Evolutionary conservation across 257 asterid genomes (phyloP), one percentile per base, ranked within the genome.

Genomic region (Solanum rostratum): DNA sequence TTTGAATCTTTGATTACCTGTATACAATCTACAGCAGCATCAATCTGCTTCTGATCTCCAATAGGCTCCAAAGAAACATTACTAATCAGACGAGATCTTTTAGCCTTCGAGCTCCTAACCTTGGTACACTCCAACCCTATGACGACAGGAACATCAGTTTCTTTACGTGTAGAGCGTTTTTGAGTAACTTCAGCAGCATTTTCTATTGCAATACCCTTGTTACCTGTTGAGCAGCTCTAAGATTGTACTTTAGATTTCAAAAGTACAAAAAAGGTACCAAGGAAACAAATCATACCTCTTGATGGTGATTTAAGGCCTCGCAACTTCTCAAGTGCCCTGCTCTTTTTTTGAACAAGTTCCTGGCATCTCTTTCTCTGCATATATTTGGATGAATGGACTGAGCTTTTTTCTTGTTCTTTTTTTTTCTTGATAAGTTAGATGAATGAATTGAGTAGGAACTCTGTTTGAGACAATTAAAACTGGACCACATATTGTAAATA

Each of bases 121-220:
- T 82, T 89, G n/a, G 85, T 76, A 88, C 97, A 92, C 85, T 92
- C 95, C 90, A 93, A 87, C 84, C 94, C 97, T 83, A 92, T 29
- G 87, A 93, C 39, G 76, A 92, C 60, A 91, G 91, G 89, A 65
- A 83, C 85, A 81, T 76, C 88, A 84, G 86, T 24, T 74, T 81
- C 89, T 71, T 54, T 73, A 80, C 83, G 83, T 63, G 55, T 82
- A 86, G 53, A 85, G 62, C 81, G 88, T 37, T 84, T 86, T 83
- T 81, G 90, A 86, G 86, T 84, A 84, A 60, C 87, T 74, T 84
- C 92, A 50, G 87, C 87, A 86, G 82, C 84, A 80, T 86, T 86
- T 84, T 84, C 88, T 19, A 82, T 86, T 68, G 86, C 87, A 80
- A 81, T 79, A 70, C 81, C 86, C 87, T 89, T 88, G 84, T 53